phyloP scores from a whole-genome alignment of 2,329 filamentous ascomycete species.

The Talaromyces sp. region DNA sequence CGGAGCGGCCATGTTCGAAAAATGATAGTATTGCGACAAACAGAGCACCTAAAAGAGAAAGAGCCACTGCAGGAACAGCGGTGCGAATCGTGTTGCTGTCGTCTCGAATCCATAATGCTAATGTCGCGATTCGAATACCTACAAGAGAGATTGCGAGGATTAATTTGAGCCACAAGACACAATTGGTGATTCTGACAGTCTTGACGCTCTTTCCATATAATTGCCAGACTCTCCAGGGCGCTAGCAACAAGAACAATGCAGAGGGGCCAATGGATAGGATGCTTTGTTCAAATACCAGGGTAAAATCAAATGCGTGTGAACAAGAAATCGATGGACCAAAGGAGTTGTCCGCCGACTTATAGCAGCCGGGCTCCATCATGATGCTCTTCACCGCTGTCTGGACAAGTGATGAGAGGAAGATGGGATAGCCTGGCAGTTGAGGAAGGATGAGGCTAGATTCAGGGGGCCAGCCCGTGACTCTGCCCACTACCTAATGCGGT shows the following conservation, averaged over 20 bases:
- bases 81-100: conserved; percentile 20
- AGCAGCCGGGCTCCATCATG: no score
- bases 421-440: no score
- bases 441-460: no score
- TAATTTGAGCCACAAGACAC: conserved; percentile 1
- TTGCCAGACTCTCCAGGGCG: background rate
- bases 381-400: no score
- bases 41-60: background rate
- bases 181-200: background rate
- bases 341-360: no score
- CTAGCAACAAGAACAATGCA: conserved; percentile 30
- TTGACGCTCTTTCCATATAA: background rate
- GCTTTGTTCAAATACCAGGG: conserved; percentile 44
- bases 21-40: conserved; percentile 25
- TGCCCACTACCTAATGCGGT: no score
- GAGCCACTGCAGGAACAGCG: conserved; percentile 5
- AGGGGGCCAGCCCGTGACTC: no score
- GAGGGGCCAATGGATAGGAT: conserved; percentile 41
- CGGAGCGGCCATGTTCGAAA: conserved; percentile 26
- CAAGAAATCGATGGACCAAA: conserved; percentile 22
- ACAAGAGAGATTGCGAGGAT: background rate
- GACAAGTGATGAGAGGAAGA: no score
- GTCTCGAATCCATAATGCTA: background rate
- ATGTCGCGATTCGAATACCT: background rate
- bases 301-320: conserved; percentile 44